Base-by-base conservation (phyloP, 768 basidiomycete genomes). In the Collybia nuda region DNA sequence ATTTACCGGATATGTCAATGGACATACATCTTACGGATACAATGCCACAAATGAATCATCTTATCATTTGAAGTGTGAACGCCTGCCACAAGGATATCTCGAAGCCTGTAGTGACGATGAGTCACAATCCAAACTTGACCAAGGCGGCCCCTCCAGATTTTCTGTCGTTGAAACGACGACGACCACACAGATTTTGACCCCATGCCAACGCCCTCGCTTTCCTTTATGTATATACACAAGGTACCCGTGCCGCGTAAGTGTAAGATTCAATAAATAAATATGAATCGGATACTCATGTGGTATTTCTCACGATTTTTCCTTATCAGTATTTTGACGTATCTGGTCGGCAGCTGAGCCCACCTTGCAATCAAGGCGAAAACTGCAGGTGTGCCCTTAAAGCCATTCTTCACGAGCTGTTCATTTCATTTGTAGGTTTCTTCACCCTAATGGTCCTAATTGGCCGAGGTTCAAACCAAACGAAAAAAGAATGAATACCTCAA, bases 391-490 rank as follows among this genome's bases (percentile, higher is more conserved):
- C 21, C 4, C 24, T 26, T 7, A 26, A 7, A 7, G 3, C 3
- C 24, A 40, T 5, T 21, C 14, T 43, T 37, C 7, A 11, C 6
- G 26, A 17, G 44, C 18, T 3, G 37, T 40, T 32, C 36, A 41
- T 39, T 24, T 17, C 28, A 22, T 38, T 37, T 8, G 39, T 36
- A 68, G 80, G 23, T 82, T 78, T 54, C 69, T 81, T 32, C 80
- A 82, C 53, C 80, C 80, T 24, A 65, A 58, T 40, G 80, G 82
- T 58, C 51, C 67, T 26, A 69, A 75, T 40, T 81, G 79, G 68
- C 61, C 64, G 5, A 59, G 61, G 47, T 39, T 59, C 17, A 60
- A 55, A 40, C 51, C 57, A 32, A 50, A 50, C 26, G 53, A 53
- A 39, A 53, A 57, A 28, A 54, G 53, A 24, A 24, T 28, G 35